phyloP scores from a whole-genome alignment of 768 basidiomycete species.

The Phylloporus scabripes region DNA sequence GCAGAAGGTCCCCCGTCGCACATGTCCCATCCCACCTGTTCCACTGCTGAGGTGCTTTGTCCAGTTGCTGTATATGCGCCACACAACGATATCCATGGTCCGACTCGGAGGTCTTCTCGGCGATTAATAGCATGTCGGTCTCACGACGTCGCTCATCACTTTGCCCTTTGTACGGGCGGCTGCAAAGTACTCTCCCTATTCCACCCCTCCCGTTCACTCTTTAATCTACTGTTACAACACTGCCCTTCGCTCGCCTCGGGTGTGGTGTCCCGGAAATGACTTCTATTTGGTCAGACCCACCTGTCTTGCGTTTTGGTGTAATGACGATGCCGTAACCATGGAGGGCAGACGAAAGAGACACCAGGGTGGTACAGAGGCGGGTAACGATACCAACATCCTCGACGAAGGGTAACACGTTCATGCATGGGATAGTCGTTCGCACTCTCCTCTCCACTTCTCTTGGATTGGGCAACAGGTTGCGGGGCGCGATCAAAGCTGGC shows the following conservation, averaged over 20 bases:
- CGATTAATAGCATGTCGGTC: slow-evolving; percentile 70
- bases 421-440: slow-evolving; percentile 55
- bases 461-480: slow-evolving; percentile 43
- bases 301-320: slow-evolving; percentile 34
- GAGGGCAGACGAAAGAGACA: slow-evolving; percentile 22
- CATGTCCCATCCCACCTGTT: too few species aligned
- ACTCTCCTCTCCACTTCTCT: slow-evolving; percentile 61
- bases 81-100: too few species aligned
- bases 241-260: slow-evolving; percentile 55
- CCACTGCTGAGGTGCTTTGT: too few species aligned
- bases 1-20: too few species aligned
- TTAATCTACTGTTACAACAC: slow-evolving; percentile 31
- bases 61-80: too few species aligned
- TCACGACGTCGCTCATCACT: slow-evolving; percentile 88
- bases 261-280: slow-evolving; percentile 44
- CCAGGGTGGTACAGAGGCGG: slow-evolving; percentile 20
- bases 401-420: slow-evolving; percentile 32
- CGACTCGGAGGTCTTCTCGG: too few species aligned
- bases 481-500: slow-evolving; percentile 51
- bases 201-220: neutral
- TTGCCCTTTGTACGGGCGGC: slow-evolving; percentile 49
- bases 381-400: slow-evolving; percentile 1
- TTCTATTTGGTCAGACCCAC: slow-evolving; percentile 75
- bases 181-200: slow-evolving; percentile 32
- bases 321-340: slow-evolving; percentile 13